These are phyloP conservation scores for Pseudozyma sp. DNA, from an alignment of 1,284 basidiomycete species.

Conservation along the genomic window DNA sequence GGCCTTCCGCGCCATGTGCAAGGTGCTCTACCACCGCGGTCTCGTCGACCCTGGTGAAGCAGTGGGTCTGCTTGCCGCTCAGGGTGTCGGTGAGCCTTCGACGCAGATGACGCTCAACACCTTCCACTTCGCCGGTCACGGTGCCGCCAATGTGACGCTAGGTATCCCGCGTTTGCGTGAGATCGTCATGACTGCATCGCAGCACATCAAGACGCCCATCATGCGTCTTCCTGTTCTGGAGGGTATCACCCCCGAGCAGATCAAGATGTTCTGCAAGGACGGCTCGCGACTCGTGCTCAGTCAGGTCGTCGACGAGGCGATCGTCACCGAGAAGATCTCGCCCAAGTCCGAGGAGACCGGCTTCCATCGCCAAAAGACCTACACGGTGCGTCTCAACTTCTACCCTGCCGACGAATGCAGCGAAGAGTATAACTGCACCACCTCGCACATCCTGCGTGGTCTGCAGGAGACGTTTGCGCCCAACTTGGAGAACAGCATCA, in stretches of 20 bases:
- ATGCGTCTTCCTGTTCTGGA: constrained; percentile 81
- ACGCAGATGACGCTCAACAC: constrained; percentile 99
- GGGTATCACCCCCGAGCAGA: constrained; percentile 69
- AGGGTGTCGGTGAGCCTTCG: constrained; percentile 98
- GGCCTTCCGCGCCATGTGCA: constrained; percentile 64
- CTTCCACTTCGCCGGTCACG: constrained; percentile 97
- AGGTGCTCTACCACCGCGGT: constrained; percentile 66
- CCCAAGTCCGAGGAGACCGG: constrained; percentile 74
- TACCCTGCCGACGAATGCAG: constrained; percentile 88
- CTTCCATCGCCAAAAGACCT: constrained; percentile 79
- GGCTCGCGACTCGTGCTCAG: constrained; percentile 88
- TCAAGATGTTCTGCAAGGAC: constrained; percentile 86
- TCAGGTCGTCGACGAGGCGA: constrained; percentile 86
- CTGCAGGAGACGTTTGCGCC: constrained; percentile 84
- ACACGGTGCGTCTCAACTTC: constrained; percentile 84
- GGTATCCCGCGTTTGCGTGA: constrained; percentile 98
- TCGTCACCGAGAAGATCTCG: constrained; percentile 82
- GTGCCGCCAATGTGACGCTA: constrained; percentile 98
- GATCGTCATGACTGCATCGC: constrained; percentile 98
- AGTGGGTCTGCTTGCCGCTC: constrained; percentile 95
- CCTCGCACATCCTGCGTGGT: constrained; percentile 79
- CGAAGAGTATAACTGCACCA: constrained; percentile 84
- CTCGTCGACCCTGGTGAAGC: constrained; percentile 97
- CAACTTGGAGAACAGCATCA: constrained; percentile 87
- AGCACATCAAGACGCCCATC: constrained; percentile 97